These are phyloP conservation scores for Solanum appendiculatum DNA, from an alignment of 257 asterid genomes.

Conservation along the genomic window DNA sequence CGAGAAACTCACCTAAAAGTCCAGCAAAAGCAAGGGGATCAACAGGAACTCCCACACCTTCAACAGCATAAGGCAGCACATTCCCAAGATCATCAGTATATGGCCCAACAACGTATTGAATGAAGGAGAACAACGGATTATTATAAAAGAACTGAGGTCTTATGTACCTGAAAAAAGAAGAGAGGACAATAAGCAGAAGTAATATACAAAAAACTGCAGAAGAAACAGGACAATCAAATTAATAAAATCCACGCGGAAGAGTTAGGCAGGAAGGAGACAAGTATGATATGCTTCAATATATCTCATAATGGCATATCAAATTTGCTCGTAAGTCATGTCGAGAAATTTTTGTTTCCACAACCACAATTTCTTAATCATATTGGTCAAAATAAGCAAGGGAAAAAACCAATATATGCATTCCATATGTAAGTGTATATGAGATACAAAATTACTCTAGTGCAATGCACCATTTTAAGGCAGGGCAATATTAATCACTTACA, in stretches of 20 bases:
- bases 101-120: slow-evolving; percentile 81
- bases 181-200: not conserved
- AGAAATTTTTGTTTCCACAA: not conserved
- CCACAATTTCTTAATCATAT: not conserved
- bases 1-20: slow-evolving; percentile 46
- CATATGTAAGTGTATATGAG: not conserved
- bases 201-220: not conserved
- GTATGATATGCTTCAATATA: not conserved
- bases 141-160: slow-evolving; percentile 89
- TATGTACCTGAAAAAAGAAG: slow-evolving; percentile 53
- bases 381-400: not conserved
- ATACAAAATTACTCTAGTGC: not conserved
- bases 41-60: slow-evolving; percentile 95
- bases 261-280: not conserved
- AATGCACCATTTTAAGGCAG: not conserved
- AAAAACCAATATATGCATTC: not conserved
- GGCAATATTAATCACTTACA: slow-evolving; percentile 35
- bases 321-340: not conserved
- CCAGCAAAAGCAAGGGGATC: slow-evolving; percentile 98
- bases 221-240: not conserved
- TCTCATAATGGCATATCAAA: not conserved
- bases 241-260: not conserved
- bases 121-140: slow-evolving; percentile 78
- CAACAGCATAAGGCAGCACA: slow-evolving; percentile 86
- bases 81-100: slow-evolving; percentile 84